phyloP scores from a whole-genome alignment of 306 rosid species.

The Dryas drummondii region DNA sequence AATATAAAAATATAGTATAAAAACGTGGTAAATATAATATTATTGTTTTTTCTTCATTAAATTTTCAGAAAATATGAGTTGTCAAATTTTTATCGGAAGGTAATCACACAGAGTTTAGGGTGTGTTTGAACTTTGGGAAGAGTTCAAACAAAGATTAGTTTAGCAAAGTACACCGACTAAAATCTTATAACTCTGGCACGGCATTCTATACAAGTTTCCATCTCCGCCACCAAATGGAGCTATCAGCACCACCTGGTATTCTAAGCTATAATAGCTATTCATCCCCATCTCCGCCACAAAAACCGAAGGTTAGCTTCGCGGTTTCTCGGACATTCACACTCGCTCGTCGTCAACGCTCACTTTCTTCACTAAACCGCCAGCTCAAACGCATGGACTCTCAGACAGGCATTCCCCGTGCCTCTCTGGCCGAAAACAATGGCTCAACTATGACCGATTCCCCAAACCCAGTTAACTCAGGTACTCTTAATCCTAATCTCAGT shows the following conservation, averaged over 20 bases:
- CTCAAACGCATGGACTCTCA: conserved; percentile 32
- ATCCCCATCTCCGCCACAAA: conserved; percentile 36
- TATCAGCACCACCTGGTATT: conserved; percentile 44
- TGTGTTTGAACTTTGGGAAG: too few species aligned
- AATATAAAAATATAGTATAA: too few species aligned
- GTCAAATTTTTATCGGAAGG: too few species aligned
- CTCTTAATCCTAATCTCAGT: conserved; percentile 3
- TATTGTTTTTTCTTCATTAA: too few species aligned
- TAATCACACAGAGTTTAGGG: too few species aligned
- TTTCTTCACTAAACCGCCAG: conserved; percentile 29
- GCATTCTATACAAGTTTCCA: too few species aligned
- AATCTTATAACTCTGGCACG: too few species aligned
- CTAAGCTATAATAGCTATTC: conserved; percentile 18
- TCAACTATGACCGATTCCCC: conserved; percentile 40
- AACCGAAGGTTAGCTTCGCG: conserved; percentile 39
- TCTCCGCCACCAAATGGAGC: conserved; percentile 44
- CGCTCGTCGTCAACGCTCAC: conserved; percentile 22
- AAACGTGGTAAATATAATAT: too few species aligned
- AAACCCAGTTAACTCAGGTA: conserved; percentile 46
- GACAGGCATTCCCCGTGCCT: conserved; percentile 34
- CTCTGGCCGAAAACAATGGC: conserved; percentile 41
- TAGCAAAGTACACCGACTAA: too few species aligned
- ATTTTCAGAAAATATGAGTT: too few species aligned
- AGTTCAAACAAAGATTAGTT: too few species aligned
- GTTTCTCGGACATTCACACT: conserved; percentile 22